Percentiles rank a stretch among this genome's conserved stretches.
These are phyloP conservation scores for Parietichytrium sp. DNA, from an alignment of 108 stramenopile genomes.

Conservation along the genomic window DNA sequence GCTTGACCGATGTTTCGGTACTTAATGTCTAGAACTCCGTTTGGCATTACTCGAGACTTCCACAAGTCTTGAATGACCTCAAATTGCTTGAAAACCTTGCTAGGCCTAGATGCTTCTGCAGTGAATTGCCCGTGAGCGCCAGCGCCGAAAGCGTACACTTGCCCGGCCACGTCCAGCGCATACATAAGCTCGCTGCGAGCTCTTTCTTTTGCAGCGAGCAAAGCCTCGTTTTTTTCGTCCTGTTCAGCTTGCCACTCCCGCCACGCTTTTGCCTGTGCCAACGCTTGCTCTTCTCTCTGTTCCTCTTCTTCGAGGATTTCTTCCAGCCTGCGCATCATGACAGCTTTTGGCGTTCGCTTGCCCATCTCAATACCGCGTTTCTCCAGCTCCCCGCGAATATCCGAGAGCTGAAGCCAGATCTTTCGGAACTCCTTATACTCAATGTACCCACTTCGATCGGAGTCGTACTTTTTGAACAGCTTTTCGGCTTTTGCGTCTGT, in stretches of 20 bases:
- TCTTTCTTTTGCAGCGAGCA: slow-evolving; percentile 54
- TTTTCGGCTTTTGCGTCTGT: slow-evolving; percentile 57
- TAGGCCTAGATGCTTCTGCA: slow-evolving; percentile 37
- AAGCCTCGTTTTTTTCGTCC: slow-evolving; percentile 43
- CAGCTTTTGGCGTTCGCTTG: slow-evolving; percentile 39
- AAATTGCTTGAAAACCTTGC: slow-evolving; percentile 48
- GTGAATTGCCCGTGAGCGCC: slow-evolving; percentile 63
- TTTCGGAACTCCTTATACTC: slow-evolving; percentile 69
- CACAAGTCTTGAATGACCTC: slow-evolving; percentile 57
- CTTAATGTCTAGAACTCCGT: background rate
- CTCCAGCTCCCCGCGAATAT: slow-evolving; percentile 62
- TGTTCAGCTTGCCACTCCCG: slow-evolving; percentile 54
- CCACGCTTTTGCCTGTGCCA: slow-evolving; percentile 65
- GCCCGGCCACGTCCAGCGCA: slow-evolving; percentile 66
- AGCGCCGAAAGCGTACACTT: slow-evolving; percentile 67
- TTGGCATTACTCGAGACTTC: slow-evolving; percentile 49
- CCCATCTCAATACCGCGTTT: slow-evolving; percentile 63
- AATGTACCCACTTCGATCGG: slow-evolving; percentile 54
- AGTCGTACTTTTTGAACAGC: slow-evolving; percentile 63
- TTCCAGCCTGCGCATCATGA: slow-evolving; percentile 55
- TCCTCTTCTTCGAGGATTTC: slow-evolving; percentile 64
- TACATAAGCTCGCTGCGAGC: slow-evolving; percentile 55
- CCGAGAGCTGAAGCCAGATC: slow-evolving; percentile 57
- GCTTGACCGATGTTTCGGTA: slow-evolving; percentile 24
- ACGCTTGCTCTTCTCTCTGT: slow-evolving; percentile 56